Evolutionary conservation across 2,329 filamentous ascomycete genomes (phyloP).

Genomic region (Aspergillus sp.): DNA sequence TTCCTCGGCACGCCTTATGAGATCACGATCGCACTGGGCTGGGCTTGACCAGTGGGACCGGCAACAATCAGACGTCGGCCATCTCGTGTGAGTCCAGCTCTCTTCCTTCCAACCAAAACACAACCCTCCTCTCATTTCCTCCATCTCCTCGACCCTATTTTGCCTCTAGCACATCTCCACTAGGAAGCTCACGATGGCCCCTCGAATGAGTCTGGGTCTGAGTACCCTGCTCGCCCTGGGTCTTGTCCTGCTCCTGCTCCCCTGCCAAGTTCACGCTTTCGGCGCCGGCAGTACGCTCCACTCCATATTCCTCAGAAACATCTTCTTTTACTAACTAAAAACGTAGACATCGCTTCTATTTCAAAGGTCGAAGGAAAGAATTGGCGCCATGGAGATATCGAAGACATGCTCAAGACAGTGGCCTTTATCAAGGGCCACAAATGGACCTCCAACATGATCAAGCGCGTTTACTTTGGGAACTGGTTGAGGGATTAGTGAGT

Average conservation of each 20-base stretch:
- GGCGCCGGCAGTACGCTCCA: constrained; percentile 44
- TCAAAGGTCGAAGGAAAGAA: constrained; percentile 52
- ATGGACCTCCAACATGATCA: constrained; percentile 77
- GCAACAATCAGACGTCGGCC: neutral
- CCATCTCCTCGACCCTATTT: neutral
- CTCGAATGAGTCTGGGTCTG: constrained; percentile 24
- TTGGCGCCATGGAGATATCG: constrained; percentile 66
- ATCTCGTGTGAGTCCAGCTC: constrained; percentile 3
- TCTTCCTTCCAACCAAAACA: neutral
- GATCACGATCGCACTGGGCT: neutral
- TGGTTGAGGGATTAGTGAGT: constrained; percentile 75
- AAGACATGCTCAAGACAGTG: constrained; percentile 76
- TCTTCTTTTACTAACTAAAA: constrained; percentile 6
- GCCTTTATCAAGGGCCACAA: constrained; percentile 78
- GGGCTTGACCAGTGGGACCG: neutral
- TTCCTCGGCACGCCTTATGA: neutral
- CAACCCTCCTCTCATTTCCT: neutral
- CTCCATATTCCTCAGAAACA: neutral
- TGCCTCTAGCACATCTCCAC: neutral
- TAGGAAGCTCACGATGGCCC: constrained; percentile 16
- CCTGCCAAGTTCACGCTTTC: constrained; percentile 43
- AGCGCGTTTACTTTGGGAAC: constrained; percentile 81
- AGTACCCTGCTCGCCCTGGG: constrained; percentile 36
- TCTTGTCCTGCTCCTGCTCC: constrained; percentile 39
- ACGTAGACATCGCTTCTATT: constrained; percentile 49